A percentile compares a stretch with the other conserved stretches of the same genome.
Conservation (phyloP, 257 asterid genomes). For the Pogostemon cablin region DNA sequence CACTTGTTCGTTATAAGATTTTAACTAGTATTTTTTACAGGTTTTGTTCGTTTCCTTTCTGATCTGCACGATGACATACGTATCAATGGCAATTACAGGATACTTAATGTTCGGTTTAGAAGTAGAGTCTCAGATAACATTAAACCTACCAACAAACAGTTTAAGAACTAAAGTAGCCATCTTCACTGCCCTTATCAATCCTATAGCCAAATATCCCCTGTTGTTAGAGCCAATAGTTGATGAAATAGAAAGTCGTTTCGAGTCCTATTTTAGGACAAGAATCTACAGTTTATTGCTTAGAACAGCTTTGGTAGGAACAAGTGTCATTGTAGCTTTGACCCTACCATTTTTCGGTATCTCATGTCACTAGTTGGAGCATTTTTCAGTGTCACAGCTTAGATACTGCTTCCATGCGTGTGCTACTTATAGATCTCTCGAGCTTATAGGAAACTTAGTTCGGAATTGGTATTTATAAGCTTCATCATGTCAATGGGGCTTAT, state of each 20-base stretch:
- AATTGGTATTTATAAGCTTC: slow-evolving; percentile 23
- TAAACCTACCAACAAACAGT: slow-evolving; percentile 50
- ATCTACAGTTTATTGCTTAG: slow-evolving; percentile 35
- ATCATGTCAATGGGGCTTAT: slow-evolving; percentile 34
- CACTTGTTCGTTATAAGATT: background rate
- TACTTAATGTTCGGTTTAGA: slow-evolving; percentile 59
- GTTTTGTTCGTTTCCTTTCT: slow-evolving; percentile 48
- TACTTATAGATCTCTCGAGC: slow-evolving; percentile 60
- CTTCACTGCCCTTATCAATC: slow-evolving; percentile 56
- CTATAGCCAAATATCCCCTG: slow-evolving; percentile 58
- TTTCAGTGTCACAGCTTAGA: slow-evolving; percentile 47
- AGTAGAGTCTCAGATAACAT: slow-evolving; percentile 52
- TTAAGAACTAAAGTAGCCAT: slow-evolving; percentile 55
- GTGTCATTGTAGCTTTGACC: slow-evolving; percentile 48
- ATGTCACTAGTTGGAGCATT: slow-evolving; percentile 67
- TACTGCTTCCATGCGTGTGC: slow-evolving; percentile 65
- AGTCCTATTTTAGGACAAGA: background rate
- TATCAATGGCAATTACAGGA: slow-evolving; percentile 49
- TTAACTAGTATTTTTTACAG: slow-evolving; percentile 35
- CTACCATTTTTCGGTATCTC: slow-evolving; percentile 57
- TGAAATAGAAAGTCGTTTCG: slow-evolving; percentile 35
- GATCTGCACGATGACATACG: slow-evolving; percentile 44
- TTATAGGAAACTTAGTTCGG: slow-evolving; percentile 31
- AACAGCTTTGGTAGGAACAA: slow-evolving; percentile 41
- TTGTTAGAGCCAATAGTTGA: slow-evolving; percentile 50